Percentiles rank a stretch among this genome's conserved stretches.
These are phyloP conservation scores for Phaffomyces opuntiae DNA, from an alignment of 805 yeast genomes.

Conservation along the genomic window DNA sequence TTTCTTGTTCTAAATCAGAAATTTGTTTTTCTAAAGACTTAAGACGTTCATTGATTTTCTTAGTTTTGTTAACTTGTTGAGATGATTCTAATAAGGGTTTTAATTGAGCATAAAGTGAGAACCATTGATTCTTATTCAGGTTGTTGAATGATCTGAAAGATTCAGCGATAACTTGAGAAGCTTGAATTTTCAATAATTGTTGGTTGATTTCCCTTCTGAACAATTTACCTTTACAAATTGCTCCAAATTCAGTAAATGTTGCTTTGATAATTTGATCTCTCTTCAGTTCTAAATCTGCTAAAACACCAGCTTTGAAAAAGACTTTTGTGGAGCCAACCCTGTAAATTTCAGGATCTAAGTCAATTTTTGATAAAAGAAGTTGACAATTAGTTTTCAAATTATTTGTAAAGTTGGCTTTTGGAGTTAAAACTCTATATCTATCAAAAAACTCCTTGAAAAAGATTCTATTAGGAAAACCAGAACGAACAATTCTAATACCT, in stretches of 20 bases:
- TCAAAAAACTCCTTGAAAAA: conserved; percentile 72
- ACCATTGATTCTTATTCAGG: conserved; percentile 66
- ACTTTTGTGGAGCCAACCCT: conserved; percentile 92
- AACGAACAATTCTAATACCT: conserved; percentile 94
- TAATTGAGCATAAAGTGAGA: conserved; percentile 56
- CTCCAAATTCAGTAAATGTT: conserved; percentile 55
- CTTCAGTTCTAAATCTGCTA: conserved; percentile 77
- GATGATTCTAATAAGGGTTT: conserved; percentile 71
- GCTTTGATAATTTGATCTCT: conserved; percentile 58
- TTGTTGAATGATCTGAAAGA: conserved; percentile 49
- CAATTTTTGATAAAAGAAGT: conserved; percentile 53
- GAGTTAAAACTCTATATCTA: conserved; percentile 66
- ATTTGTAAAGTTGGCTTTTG: conserved; percentile 33
- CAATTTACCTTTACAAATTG: conserved; percentile 56
- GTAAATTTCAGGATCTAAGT: conserved; percentile 68
- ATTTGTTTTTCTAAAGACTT: conserved; percentile 42
- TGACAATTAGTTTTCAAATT: conserved; percentile 65
- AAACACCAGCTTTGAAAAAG: conserved; percentile 92
- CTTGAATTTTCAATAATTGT: conserved; percentile 54
- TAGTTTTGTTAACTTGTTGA: conserved; percentile 50
- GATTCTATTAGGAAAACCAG: conserved; percentile 93
- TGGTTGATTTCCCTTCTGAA: conserved; percentile 42
- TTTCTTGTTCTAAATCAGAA: conserved; percentile 28
- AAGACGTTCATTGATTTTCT: conserved; percentile 50
- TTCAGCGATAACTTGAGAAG: conserved; percentile 60